phyloP scores from a whole-genome alignment of 257 asterid genomes.

The Thymus quinquecostatus region DNA sequence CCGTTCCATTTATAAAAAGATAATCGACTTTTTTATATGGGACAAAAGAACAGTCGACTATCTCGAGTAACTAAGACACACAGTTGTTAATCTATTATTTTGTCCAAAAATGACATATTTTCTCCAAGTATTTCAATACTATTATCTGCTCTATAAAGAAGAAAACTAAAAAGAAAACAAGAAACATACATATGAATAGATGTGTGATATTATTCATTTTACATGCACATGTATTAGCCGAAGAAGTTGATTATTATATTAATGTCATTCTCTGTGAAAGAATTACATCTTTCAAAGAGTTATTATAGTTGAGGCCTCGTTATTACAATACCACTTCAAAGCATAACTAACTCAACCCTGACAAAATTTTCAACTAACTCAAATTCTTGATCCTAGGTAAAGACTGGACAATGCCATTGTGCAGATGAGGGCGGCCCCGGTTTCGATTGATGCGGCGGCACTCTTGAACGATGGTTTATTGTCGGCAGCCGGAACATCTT shows the following conservation, averaged over 20 bases:
- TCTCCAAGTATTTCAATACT: too few species aligned
- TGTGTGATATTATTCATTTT: too few species aligned
- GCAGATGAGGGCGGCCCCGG: slow-evolving; percentile 9
- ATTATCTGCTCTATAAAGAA: too few species aligned
- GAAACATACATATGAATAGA: too few species aligned
- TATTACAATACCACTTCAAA: slow-evolving; percentile 2
- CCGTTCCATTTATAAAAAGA: too few species aligned
- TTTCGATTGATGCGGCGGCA: slow-evolving; percentile 24
- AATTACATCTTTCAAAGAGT: neutral
- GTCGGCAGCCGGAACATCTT: neutral
- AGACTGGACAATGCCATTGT: slow-evolving; percentile 29
- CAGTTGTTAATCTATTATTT: too few species aligned
- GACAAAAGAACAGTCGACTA: too few species aligned
- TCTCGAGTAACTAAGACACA: too few species aligned
- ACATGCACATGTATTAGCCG: neutral
- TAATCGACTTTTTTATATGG: too few species aligned
- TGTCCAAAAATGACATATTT: too few species aligned
- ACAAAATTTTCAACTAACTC: neutral
- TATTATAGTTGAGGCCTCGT: slow-evolving; percentile 14
- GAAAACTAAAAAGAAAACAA: too few species aligned
- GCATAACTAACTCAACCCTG: neutral
- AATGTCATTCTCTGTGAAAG: slow-evolving; percentile 21
- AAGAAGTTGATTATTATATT: slow-evolving; percentile 22
- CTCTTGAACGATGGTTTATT: neutral
- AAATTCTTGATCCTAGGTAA: slow-evolving; percentile 32